These are phyloP conservation scores for Dentipellis sp. DNA, from an alignment of 768 basidiomycete species.

Conservation along the genomic window DNA sequence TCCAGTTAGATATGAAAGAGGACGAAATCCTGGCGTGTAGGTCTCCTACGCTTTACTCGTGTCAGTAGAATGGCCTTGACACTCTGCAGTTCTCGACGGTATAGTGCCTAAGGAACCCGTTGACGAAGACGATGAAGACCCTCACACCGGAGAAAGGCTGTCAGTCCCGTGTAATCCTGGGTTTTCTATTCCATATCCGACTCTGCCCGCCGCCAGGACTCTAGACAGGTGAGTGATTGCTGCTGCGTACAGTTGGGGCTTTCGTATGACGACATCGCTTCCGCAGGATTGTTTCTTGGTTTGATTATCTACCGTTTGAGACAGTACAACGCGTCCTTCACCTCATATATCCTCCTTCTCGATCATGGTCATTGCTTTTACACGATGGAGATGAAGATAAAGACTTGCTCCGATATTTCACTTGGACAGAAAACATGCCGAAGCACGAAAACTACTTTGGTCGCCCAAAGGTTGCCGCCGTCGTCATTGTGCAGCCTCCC, in stretches of 20 bases:
- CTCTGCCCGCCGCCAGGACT: neutral
- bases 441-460: neutral
- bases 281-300: conserved; percentile 1
- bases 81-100: neutral
- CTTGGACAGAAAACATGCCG: conserved; percentile 3
- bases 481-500: conserved; percentile 12
- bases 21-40: neutral
- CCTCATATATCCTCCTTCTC: conserved; percentile 7
- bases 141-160: neutral
- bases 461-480: conserved; percentile 1
- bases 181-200: neutral
- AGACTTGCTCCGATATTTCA: conserved; percentile 2
- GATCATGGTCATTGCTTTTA: conserved; percentile 4
- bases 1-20: neutral
- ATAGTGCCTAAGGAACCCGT: neutral
- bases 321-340: conserved; percentile 9
- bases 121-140: neutral
- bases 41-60: neutral
- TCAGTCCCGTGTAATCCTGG: neutral
- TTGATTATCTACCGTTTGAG: conserved; percentile 8
- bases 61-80: neutral
- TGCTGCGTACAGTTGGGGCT: neutral
- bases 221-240: neutral
- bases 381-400: conserved; percentile 10
- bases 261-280: too few species aligned